Conservation (phyloP, 345 rosid species). For the Turritis glabra region DNA sequence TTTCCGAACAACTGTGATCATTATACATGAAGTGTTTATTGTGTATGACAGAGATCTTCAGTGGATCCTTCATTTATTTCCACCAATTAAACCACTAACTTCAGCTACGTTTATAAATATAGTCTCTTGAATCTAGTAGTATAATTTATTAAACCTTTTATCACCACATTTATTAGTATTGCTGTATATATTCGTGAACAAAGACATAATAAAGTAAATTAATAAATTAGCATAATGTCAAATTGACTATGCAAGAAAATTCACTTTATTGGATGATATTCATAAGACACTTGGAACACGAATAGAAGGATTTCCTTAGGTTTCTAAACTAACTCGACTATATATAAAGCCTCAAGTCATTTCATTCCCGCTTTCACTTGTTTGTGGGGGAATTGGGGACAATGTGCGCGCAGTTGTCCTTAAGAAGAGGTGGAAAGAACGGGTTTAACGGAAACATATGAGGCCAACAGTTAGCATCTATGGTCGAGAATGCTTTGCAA, state of each 20-base stretch:
- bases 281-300: neutral
- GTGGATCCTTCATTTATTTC: neutral
- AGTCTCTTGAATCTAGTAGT: neutral
- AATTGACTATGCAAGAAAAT: neutral
- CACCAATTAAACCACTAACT: neutral
- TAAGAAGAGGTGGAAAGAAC: conserved; percentile 22
- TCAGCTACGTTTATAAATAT: neutral
- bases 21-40: neutral
- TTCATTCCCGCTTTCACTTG: neutral
- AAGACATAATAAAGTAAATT: neutral
- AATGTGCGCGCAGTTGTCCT: conserved; percentile 14
- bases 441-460: conserved; percentile 25
- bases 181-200: neutral
- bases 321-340: neutral
- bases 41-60: neutral
- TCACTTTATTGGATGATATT: neutral
- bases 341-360: neutral
- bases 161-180: neutral
- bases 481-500: conserved; percentile 21
- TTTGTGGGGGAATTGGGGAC: neutral
- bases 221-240: neutral
- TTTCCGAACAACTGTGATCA: neutral
- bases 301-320: neutral
- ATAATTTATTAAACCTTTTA: neutral
- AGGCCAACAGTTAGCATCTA: conserved; percentile 28